These are phyloP conservation scores for Rhazya stricta DNA, from an alignment of 257 asterid species.

Conservation along the genomic window DNA sequence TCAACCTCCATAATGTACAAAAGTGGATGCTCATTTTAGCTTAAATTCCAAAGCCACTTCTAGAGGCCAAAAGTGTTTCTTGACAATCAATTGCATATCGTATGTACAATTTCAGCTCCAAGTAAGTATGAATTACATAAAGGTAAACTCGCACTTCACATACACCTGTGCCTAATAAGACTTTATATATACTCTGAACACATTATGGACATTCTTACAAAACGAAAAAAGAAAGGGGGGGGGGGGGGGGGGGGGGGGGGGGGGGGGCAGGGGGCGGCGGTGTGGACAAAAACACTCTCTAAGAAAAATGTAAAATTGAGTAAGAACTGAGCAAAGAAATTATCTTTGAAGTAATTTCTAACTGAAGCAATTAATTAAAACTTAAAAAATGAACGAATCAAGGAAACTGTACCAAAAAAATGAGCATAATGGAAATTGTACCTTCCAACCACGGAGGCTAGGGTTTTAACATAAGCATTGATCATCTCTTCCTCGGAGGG, in stretches of 20 bases:
- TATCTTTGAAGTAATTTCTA: neutral
- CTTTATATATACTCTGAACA: neutral
- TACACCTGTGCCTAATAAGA: neutral
- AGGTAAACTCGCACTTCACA: neutral
- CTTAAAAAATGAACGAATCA: neutral
- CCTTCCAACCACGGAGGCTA: constrained; percentile 79
- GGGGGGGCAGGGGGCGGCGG: no score
- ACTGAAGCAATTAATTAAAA: neutral
- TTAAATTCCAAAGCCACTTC: neutral
- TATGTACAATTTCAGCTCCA: neutral
- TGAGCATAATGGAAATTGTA: constrained; percentile 11
- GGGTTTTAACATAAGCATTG: constrained; percentile 75
- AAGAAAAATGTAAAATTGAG: neutral
- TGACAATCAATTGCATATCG: neutral
- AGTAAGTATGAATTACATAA: neutral
- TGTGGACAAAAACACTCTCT: no score
- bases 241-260: no score
- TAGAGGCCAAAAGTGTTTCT: neutral
- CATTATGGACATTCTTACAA: neutral
- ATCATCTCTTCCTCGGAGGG: constrained; percentile 79
- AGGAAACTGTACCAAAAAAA: no score
- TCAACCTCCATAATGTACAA: neutral
- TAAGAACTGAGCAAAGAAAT: neutral
- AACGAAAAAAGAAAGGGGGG: neutral
- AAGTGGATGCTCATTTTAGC: neutral